These are phyloP conservation scores for Heritiera fomes DNA, from an alignment of 345 rosid genomes.

Conservation along the genomic window DNA sequence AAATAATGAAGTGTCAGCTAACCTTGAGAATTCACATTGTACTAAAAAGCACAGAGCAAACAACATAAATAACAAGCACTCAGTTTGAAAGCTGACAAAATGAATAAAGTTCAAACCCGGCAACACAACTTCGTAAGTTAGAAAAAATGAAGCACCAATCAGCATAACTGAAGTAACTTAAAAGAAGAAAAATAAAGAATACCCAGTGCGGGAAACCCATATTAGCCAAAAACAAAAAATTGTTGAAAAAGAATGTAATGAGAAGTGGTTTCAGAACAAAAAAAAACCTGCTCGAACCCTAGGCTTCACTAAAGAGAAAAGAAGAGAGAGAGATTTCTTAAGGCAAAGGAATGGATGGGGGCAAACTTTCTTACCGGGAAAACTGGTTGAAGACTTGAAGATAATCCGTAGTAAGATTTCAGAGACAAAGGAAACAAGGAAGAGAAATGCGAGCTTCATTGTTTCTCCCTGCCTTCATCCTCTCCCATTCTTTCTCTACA, in stretches of 20 bases:
- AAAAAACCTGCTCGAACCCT: neutral
- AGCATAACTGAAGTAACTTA: neutral
- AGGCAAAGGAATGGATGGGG: neutral
- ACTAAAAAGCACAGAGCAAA: neutral
- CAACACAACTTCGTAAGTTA: neutral
- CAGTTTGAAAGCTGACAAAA: neutral
- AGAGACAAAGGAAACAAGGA: neutral
- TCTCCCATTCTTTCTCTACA: no score
- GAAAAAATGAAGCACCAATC: neutral
- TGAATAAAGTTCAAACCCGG: no score
- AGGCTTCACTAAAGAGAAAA: neutral
- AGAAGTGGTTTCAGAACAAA: neutral
- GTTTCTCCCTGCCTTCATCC: no score
- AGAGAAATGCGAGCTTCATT: neutral
- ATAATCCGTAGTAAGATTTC: neutral
- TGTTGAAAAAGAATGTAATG: neutral
- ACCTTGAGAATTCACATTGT: neutral
- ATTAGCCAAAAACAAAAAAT: neutral
- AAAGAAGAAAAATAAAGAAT: neutral
- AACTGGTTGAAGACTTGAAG: neutral
- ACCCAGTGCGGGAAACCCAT: neutral
- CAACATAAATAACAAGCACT: neutral
- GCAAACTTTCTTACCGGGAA: conserved; percentile 1
- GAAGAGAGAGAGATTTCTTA: neutral
- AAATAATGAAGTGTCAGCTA: conserved; percentile 1